Evolutionary conservation across 257 asterid genomes (phyloP).

Genomic region (Euphrasia confusa): DNA sequence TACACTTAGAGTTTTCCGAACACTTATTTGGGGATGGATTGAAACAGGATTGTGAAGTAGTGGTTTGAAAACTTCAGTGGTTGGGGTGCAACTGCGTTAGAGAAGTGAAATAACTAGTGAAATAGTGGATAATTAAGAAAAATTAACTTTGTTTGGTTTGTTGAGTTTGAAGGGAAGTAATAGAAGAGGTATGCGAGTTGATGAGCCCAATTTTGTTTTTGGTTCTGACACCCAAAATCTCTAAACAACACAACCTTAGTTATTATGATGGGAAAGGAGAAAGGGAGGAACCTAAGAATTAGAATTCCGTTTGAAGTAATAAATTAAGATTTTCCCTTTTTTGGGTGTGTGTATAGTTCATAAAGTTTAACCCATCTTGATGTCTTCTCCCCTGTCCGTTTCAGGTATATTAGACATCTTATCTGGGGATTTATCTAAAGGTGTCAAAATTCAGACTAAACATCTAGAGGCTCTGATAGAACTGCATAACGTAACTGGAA

Average conservation of each 20-base stretch:
- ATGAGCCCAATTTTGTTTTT: background rate
- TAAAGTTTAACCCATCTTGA: constrained; percentile 22
- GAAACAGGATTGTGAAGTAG: background rate
- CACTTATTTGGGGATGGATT: constrained; percentile 1
- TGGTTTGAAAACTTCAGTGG: background rate
- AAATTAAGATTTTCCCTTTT: background rate
- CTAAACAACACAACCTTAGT: background rate
- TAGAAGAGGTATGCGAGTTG: background rate
- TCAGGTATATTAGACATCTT: constrained; percentile 93
- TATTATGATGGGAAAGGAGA: background rate
- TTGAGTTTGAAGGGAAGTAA: background rate
- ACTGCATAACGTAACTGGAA: constrained; percentile 79
- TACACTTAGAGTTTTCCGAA: background rate
- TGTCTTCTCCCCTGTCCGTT: constrained; percentile 24
- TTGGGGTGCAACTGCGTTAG: background rate
- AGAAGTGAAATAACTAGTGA: background rate
- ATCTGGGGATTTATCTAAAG: constrained; percentile 85
- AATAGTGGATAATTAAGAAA: background rate
- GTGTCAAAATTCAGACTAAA: constrained; percentile 75
- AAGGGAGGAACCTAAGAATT: background rate
- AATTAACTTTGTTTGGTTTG: background rate
- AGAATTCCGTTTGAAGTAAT: background rate
- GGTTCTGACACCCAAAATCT: background rate
- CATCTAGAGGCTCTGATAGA: constrained; percentile 86
- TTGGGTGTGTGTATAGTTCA: background rate